Base-by-base conservation (phyloP, 2,329 filamentous ascomycete genomes). In the Pseudocercospora pini-densiflorae region DNA sequence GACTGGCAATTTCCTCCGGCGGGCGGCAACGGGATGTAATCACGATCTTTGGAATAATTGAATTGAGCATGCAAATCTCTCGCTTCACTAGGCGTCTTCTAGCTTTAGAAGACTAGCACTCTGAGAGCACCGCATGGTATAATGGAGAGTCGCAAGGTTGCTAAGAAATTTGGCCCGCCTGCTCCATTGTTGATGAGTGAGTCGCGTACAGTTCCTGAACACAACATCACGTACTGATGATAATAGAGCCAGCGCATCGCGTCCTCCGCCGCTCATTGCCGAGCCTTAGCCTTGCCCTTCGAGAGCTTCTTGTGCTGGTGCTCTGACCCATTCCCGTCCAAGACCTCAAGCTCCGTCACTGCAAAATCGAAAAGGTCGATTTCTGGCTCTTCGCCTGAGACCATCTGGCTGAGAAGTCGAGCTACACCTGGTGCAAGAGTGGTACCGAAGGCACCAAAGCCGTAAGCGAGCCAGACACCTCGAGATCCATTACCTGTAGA, bases 1-100 rank as follows among this genome's bases (percentile, higher is more conserved):
- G 64, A 65, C 53, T 69, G 67, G 67, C 59, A 64, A 10, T 54
- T 64, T 23, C 62, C 61, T 31, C n/a, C 36, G 4, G 27, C 51
- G 7, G 27, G 24, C 14, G 16, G 27, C 14, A 31, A 55, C 7
- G 51, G 27, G 24, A 55, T 31, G 51, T 55, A 36, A 45, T 59
- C 31, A 43, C 40, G 16, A 4, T 43, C n/a, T n/a, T 31, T 58
- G 29, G 29, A 33, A 27, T n/a, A 31, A 10, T 19, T 14, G 12
- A n/a, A n/a, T 10, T 10, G 14, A 43, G n/a, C 40, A 19, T 43
- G 40, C 16, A 43, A 19, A 43, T 43, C 14, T 43, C 40, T 43
- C 40, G 40, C 40, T 43, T 43, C 16, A 43, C 40, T 19, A 2
- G 2, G 40, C 12, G 16, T 43, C 40, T 43, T 9, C 40, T 19